Conservation (phyloP, 805 yeast species). For the Sugiyamaella valdiviana region DNA sequence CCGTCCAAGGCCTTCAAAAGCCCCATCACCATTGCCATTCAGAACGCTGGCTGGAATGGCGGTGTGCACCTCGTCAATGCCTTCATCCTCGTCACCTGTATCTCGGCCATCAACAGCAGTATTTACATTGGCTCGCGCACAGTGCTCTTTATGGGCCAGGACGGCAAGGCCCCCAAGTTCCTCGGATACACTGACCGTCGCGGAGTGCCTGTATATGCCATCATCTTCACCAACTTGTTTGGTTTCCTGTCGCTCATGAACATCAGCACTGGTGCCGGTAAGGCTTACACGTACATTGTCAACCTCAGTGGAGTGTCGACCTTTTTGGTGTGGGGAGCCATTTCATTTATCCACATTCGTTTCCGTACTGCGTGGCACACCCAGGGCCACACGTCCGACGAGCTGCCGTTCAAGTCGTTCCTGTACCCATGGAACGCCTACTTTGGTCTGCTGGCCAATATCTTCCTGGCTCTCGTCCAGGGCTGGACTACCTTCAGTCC, state of each 20-base stretch:
- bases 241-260: slow-evolving; percentile 55
- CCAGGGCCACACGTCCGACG: slow-evolving; percentile 39
- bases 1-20: slow-evolving; percentile 45
- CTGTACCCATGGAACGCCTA: slow-evolving; percentile 48
- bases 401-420: slow-evolving; percentile 49
- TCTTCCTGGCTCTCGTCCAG: slow-evolving; percentile 53
- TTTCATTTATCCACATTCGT: slow-evolving; percentile 50
- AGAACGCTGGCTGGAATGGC: slow-evolving; percentile 47
- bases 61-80: slow-evolving; percentile 54
- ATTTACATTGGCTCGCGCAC: slow-evolving; percentile 66
- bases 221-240: slow-evolving; percentile 46
- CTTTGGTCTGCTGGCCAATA: slow-evolving; percentile 44
- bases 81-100: slow-evolving; percentile 54
- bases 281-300: slow-evolving; percentile 55
- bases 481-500: slow-evolving; percentile 63
- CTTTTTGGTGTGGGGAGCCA: slow-evolving; percentile 61
- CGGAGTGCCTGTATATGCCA: slow-evolving; percentile 63
- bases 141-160: slow-evolving; percentile 55
- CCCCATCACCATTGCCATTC: slow-evolving; percentile 45
- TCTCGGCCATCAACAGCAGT: slow-evolving; percentile 65
- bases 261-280: slow-evolving; percentile 51
- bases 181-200: slow-evolving; percentile 45
- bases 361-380: slow-evolving; percentile 45
- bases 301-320: slow-evolving; percentile 61
- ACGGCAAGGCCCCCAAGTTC: slow-evolving; percentile 53